Conservation (phyloP, 371 early-diverging fungal species). For the Mucor circinelloides region DNA sequence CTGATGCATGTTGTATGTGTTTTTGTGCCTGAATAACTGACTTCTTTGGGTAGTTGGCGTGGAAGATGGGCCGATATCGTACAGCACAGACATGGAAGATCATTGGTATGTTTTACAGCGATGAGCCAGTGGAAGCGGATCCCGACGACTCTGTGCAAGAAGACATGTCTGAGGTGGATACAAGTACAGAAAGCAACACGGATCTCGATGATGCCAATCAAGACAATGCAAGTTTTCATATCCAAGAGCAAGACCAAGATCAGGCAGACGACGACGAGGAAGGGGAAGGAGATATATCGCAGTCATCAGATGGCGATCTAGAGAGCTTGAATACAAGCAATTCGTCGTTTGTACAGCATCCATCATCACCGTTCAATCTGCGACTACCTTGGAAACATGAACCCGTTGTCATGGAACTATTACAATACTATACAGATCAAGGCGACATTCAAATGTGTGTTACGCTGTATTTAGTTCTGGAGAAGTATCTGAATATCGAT, state of each 20-base stretch:
- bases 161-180: background rate
- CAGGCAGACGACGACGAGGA: background rate
- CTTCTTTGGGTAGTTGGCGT: slow-evolving; percentile 50
- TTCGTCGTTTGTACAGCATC: slow-evolving; percentile 3
- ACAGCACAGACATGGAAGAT: slow-evolving; percentile 85
- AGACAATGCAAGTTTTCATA: background rate
- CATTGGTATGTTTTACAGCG: slow-evolving; percentile 65
- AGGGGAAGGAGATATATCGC: slow-evolving; percentile 26
- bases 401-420: slow-evolving; percentile 54
- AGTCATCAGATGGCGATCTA: slow-evolving; percentile 13
- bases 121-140: slow-evolving; percentile 24
- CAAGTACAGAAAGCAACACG: background rate
- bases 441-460: slow-evolving; percentile 89
- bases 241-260: background rate
- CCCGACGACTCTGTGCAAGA: background rate
- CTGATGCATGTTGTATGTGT: background rate
- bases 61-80: slow-evolving; percentile 64
- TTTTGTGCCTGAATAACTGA: background rate
- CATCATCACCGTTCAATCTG: slow-evolving; percentile 24
- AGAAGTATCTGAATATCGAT: slow-evolving; percentile 47
- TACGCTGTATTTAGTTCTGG: slow-evolving; percentile 68
- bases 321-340: slow-evolving; percentile 18
- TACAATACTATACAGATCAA: slow-evolving; percentile 79
- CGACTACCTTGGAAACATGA: slow-evolving; percentile 60
- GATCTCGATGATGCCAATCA: background rate